Evolutionary conservation across 192 early-diverging fungal species (phyloP).

Genomic region (Coemansia sp.): DNA sequence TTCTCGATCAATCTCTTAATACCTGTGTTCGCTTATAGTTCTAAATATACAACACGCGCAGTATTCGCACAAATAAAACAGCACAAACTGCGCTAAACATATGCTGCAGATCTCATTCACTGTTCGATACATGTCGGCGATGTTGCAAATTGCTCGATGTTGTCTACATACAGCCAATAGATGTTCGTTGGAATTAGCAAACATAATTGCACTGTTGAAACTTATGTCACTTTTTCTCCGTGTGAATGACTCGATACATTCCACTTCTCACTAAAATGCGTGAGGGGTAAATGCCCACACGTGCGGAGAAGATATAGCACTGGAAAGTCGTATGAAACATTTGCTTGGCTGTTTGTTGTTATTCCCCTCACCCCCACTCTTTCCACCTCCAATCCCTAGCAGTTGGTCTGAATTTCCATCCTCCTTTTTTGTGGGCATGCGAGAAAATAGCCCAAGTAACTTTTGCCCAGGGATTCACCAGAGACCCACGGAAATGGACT

Average conservation of each 20-base stretch:
- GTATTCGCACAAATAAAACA: neutral
- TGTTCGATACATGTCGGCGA: neutral
- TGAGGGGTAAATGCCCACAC: neutral
- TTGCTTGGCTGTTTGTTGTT: neutral
- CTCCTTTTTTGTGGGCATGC: neutral
- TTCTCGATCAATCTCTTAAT: neutral
- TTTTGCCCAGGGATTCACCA: constrained; percentile 8
- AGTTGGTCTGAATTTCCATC: neutral
- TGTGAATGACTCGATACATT: neutral
- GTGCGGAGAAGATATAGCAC: neutral
- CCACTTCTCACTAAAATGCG: neutral
- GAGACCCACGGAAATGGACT: constrained; percentile 5
- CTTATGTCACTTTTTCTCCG: neutral
- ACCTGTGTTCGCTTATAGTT: neutral
- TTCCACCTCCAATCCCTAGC: no score
- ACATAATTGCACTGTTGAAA: neutral
- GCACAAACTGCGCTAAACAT: neutral
- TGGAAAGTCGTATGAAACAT: neutral
- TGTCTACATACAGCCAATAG: no score
- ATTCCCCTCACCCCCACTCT: neutral
- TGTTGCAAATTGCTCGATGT: neutral
- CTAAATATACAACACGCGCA: neutral
- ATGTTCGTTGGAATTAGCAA: no score
- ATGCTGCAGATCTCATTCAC: neutral
- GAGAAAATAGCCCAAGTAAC: neutral